phyloP scores from a whole-genome alignment of 352 stramenopile genomes.

The Phytophthora sp. region DNA sequence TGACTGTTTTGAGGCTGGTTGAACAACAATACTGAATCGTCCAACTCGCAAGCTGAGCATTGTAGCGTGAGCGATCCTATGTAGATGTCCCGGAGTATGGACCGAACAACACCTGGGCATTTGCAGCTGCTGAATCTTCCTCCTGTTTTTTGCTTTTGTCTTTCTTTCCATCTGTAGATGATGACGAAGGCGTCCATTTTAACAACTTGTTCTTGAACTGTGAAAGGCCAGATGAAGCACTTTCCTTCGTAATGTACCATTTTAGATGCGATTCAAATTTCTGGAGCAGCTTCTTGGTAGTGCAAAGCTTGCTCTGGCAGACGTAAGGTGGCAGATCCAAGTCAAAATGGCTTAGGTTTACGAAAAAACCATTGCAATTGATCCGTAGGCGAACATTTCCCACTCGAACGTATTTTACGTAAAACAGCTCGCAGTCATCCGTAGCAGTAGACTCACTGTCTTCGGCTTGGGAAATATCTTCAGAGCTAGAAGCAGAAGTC shows the following conservation, averaged over 20 bases:
- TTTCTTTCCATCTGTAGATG: slow-evolving; percentile 54
- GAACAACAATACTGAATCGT: too few species aligned
- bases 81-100: slow-evolving; percentile 65
- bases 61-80: slow-evolving; percentile 9
- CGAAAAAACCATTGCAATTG: slow-evolving; percentile 88
- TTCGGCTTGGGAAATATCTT: slow-evolving; percentile 46
- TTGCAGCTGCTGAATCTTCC: slow-evolving; percentile 60
- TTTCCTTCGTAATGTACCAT: slow-evolving; percentile 86
- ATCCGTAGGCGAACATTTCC: slow-evolving; percentile 81
- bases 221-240: slow-evolving; percentile 76
- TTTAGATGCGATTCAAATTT: slow-evolving; percentile 87
- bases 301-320: slow-evolving; percentile 83
- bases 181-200: slow-evolving; percentile 69
- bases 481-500: slow-evolving; percentile 8
- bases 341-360: slow-evolving; percentile 85
- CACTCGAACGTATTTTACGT: slow-evolving; percentile 87
- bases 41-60: too few species aligned
- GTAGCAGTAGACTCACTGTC: slow-evolving; percentile 53
- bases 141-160: slow-evolving; percentile 65
- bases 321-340: slow-evolving; percentile 79
- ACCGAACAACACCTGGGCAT: slow-evolving; percentile 78
- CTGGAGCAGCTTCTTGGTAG: slow-evolving; percentile 80
- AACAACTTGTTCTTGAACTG: slow-evolving; percentile 90
- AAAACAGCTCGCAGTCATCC: slow-evolving; percentile 80
- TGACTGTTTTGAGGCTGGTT: too few species aligned